phyloP scores from a whole-genome alignment of 2,329 filamentous ascomycete species.

The Orbilia javanica region DNA sequence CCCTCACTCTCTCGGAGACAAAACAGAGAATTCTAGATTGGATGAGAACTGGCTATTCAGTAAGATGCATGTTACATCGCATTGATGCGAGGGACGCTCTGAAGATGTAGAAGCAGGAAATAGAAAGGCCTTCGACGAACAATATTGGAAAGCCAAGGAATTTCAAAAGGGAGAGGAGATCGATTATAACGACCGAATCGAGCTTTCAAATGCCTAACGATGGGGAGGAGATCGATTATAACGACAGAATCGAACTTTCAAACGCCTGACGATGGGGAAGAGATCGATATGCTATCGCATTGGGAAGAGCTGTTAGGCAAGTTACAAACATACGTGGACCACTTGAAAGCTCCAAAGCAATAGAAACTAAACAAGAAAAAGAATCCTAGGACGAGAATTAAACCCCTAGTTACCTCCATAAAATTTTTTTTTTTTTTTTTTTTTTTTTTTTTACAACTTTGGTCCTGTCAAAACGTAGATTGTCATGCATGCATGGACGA shows the following conservation, averaged over 20 bases:
- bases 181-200: not conserved
- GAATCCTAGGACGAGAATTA: not conserved
- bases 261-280: not conserved
- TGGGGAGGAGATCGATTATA: not conserved
- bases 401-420: not conserved
- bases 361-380: not conserved
- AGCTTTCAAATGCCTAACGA: not conserved
- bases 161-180: constrained; percentile 16
- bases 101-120: not conserved
- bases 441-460: not conserved
- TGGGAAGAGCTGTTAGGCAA: not conserved
- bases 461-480: not conserved
- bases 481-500: not conserved
- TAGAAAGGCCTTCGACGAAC: not conserved
- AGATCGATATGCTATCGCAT: not conserved
- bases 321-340: not conserved
- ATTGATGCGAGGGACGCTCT: not conserved
- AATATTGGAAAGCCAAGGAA: not conserved
- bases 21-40: not conserved
- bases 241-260: not conserved
- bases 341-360: not conserved
- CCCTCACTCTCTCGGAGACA: not conserved
- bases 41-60: not conserved
- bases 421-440: not conserved
- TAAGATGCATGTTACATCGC: constrained; percentile 1